Percentiles rank a stretch among this genome's conserved stretches.
Conservation (phyloP, 805 yeast genomes). For the Candida pseudoglaebosa region DNA sequence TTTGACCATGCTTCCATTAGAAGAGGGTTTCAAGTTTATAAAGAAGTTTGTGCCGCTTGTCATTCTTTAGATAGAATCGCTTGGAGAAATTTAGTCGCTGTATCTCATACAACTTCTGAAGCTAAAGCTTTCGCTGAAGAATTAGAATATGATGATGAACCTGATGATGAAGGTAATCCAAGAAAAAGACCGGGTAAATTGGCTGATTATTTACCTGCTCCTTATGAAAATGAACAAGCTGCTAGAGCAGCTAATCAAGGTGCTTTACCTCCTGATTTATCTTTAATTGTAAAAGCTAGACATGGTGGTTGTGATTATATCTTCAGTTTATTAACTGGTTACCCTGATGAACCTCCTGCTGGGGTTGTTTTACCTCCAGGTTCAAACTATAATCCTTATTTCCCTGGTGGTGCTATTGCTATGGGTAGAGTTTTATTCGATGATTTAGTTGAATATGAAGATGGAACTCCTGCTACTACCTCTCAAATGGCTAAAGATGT, state of each 20-base stretch:
- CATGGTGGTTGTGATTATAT: constrained; percentile 97
- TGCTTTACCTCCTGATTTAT: constrained; percentile 97
- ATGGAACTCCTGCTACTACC: constrained; percentile 97
- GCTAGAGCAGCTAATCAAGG: constrained; percentile 99
- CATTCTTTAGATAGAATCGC: constrained; percentile 96
- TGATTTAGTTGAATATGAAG: constrained; percentile 96
- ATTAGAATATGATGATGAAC: constrained; percentile 95
- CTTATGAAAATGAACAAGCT: constrained; percentile 97
- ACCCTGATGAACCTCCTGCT: constrained; percentile 98
- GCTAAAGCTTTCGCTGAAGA: constrained; percentile 93
- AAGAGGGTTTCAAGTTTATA: constrained; percentile 98
- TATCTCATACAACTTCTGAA: constrained; percentile 86
- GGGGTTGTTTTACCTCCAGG: constrained; percentile 94
- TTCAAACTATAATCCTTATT: constrained; percentile 97
- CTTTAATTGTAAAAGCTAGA: constrained; percentile 96
- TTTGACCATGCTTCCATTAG: constrained; percentile 95
- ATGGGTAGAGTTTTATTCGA: constrained; percentile 98
- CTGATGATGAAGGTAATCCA: constrained; percentile 95
- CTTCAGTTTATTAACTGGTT: constrained; percentile 92
- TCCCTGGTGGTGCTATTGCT: constrained; percentile 99
- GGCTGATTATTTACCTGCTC: constrained; percentile 92
- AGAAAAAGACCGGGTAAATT: constrained; percentile 97
- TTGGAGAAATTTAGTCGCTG: constrained; percentile 98
- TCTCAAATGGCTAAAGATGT: constrained; percentile 99
- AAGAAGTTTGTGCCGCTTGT: constrained; percentile 98